phyloP scores from a whole-genome alignment of 306 rosid genomes.

The Pyrus pyrifolia region DNA sequence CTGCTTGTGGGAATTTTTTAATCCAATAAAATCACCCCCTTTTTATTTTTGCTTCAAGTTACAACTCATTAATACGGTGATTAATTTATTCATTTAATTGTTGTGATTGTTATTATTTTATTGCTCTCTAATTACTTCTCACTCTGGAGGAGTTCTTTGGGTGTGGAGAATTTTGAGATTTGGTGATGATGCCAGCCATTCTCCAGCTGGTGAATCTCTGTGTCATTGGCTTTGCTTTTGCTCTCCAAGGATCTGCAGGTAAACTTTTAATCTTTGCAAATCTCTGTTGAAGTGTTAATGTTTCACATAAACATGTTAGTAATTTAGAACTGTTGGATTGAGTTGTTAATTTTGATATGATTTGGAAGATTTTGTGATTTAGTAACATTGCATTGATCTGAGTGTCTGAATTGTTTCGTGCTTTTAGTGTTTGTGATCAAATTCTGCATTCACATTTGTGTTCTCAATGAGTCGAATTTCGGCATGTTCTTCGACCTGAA shows the following conservation, averaged over 20 bases:
- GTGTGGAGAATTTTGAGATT: conserved; percentile 16
- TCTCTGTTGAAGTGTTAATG: neutral
- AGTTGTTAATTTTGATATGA: neutral
- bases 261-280: conserved; percentile 10
- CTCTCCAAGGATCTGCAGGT: conserved; percentile 68
- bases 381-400: conserved; percentile 13
- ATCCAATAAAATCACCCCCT: conserved; percentile 27
- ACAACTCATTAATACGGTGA: conserved; percentile 18
- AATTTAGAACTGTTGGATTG: neutral
- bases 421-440: neutral
- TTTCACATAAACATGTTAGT: neutral
- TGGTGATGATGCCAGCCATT: conserved; percentile 36
- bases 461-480: neutral
- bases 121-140: conserved; percentile 7
- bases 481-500: conserved; percentile 6
- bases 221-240: conserved; percentile 40
- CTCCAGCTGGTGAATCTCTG: conserved; percentile 48
- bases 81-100: conserved; percentile 18
- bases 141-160: conserved; percentile 21
- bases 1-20: conserved; percentile 37
- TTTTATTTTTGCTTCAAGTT: conserved; percentile 62
- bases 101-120: conserved; percentile 3
- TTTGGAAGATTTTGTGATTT: conserved; percentile 1
- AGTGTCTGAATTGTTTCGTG: conserved; percentile 9
- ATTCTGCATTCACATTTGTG: neutral